Base-by-base conservation (phyloP, 495 filamentous ascomycete species). In the Apodospora peruviana region DNA sequence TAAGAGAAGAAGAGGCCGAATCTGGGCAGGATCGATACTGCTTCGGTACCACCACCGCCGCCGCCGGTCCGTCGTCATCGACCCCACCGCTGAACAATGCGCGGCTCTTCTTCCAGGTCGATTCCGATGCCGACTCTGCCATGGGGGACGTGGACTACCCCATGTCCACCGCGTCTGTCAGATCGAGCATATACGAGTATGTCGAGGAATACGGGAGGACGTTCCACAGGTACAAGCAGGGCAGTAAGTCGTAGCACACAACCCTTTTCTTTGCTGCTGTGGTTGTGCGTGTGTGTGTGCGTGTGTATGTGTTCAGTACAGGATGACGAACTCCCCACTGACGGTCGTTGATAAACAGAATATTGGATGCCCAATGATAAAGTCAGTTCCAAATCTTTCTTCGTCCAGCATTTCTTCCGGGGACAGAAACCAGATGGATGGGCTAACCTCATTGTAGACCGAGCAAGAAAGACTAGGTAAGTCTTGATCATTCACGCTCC, bases 381-480 rank as follows among this genome's bases (percentile, higher is more conserved):
- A 45, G 62, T 61, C 34, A 56, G 62, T 51, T 9, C 22, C 21
- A 1, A 1, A 27, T 14, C 40, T 17, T 8, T 8, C 21, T n/a
- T n/a, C 4, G 12, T n/a, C 7, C 18, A 17, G 32, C 16, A n/a
- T 7, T 10, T 7, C 2, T 3, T 11, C 36, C 36, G 1, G 10
- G 36, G 10, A 16, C 14, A 11, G 32, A 7, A 7, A 35, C 11
- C 32, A 35, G 32, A 14, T 24, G 19, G 23, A 43, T 14, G 1
- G n/a, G 17, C 12, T 14, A 23, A n/a, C n/a, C n/a, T n/a, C n/a
- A n/a, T 46, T 2, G 7, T 32, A 74, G 69, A 56, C 53, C 34
- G 74, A 75, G 51, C 68, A 73, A 46, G 66, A 73, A 47, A 60
- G 71, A 47, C 52, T 77, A 36, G 68, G 73, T 74, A 57, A 37